phyloP scores from a whole-genome alignment of 495 filamentous ascomycete genomes.

The Aspergillus hancockii region DNA sequence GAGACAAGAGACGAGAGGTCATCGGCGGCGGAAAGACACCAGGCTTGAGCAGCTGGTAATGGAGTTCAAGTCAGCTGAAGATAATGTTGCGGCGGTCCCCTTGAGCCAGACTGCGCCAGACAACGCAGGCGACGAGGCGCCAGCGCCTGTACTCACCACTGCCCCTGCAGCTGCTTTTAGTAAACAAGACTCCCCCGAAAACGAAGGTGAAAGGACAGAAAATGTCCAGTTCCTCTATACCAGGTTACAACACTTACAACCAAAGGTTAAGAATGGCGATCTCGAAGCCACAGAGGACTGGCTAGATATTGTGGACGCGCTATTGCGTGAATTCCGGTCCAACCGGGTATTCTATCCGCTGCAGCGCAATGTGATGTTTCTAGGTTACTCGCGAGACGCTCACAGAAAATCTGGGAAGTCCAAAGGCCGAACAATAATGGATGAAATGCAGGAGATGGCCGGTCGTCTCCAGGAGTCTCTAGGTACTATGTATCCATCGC shows the following conservation, averaged over 20 bases:
- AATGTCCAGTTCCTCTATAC: slow-evolving; percentile 59
- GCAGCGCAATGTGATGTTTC: slow-evolving; percentile 67
- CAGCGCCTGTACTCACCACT: slow-evolving; percentile 21
- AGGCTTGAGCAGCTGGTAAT: slow-evolving; percentile 44
- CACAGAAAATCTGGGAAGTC: slow-evolving; percentile 43
- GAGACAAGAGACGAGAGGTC: slow-evolving; percentile 39
- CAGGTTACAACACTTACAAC: slow-evolving; percentile 54
- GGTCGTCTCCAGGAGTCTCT: slow-evolving; percentile 57
- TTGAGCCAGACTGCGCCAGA: slow-evolving; percentile 29
- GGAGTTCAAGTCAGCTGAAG: slow-evolving; percentile 36
- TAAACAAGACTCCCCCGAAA: slow-evolving; percentile 22
- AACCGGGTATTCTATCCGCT: slow-evolving; percentile 76
- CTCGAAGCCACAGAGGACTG: slow-evolving; percentile 59
- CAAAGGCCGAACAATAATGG: slow-evolving; percentile 38
- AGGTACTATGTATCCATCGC: slow-evolving; percentile 37
- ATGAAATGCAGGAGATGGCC: slow-evolving; percentile 70
- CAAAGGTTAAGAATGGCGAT: slow-evolving; percentile 52
- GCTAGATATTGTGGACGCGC: slow-evolving; percentile 70
- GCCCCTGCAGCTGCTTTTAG: slow-evolving; percentile 19
- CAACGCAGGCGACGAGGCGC: slow-evolving; percentile 22
- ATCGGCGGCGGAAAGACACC: slow-evolving; percentile 40
- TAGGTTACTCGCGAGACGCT: slow-evolving; percentile 59
- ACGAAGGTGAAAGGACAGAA: slow-evolving; percentile 46
- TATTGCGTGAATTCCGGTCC: slow-evolving; percentile 78
- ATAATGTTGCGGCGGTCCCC: slow-evolving; percentile 3